Conservation (phyloP, 306 rosid genomes). For the Prunus mume region DNA sequence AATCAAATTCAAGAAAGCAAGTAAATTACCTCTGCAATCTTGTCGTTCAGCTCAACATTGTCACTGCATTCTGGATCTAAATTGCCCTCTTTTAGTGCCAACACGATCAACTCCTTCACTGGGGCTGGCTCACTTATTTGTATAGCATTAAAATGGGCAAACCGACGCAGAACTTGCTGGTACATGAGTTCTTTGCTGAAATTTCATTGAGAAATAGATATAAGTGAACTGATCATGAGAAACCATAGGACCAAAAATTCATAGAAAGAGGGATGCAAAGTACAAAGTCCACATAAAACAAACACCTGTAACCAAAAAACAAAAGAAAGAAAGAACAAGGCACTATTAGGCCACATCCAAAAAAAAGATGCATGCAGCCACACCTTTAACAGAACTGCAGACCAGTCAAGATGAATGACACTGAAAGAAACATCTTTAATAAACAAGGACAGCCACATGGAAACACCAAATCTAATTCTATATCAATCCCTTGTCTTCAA, state of each 20-base stretch:
- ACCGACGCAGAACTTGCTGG: conserved; percentile 85
- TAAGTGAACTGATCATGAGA: background rate
- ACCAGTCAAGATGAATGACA: background rate
- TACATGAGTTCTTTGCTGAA: conserved; percentile 97
- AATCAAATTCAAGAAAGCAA: conserved; percentile 19
- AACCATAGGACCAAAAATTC: background rate
- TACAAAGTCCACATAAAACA: background rate
- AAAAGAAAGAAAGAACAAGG: background rate
- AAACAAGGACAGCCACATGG: background rate
- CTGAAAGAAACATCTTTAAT: background rate
- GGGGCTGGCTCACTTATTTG: conserved; percentile 85
- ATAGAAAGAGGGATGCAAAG: background rate
- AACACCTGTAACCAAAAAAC: background rate
- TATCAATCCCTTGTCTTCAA: background rate
- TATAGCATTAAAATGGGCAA: conserved; percentile 80
- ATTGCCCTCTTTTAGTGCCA: conserved; percentile 87
- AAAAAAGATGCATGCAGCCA: background rate
- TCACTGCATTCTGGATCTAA: conserved; percentile 49
- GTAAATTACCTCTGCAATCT: conserved; percentile 77
- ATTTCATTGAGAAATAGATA: conserved; percentile 13
- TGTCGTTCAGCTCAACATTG: conserved; percentile 55
- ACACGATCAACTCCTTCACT: conserved; percentile 57
- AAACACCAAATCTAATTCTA: background rate
- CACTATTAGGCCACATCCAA: background rate
- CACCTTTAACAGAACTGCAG: background rate